Percentiles rank a stretch among this genome's conserved stretches.
Conservation (phyloP, 1,284 basidiomycete species). For the Trametes hirsuta region DNA sequence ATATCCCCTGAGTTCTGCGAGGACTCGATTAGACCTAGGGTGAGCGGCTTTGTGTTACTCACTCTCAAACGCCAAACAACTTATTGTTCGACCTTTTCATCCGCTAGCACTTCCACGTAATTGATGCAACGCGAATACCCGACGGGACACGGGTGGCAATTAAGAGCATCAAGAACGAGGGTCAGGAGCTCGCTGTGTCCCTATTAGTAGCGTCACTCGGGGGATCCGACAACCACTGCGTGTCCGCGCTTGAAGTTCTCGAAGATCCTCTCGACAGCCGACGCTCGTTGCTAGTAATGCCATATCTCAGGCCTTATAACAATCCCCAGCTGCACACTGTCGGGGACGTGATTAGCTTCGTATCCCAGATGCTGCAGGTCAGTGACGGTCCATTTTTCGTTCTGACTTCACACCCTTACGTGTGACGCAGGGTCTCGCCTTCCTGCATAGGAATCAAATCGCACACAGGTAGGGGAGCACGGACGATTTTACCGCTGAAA, state of each 20-base stretch:
- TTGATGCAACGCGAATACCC: too few species aligned
- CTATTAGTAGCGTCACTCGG: background rate
- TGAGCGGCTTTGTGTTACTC: background rate
- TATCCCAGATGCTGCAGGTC: constrained; percentile 32
- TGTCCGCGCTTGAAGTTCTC: constrained; percentile 23
- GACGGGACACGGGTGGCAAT: too few species aligned
- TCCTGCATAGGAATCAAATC: constrained; percentile 30
- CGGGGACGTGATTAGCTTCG: constrained; percentile 31
- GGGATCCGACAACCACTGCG: constrained; percentile 19
- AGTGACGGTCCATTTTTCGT: background rate
- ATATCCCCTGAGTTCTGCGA: constrained; percentile 1
- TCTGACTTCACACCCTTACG: too few species aligned
- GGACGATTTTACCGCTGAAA: too few species aligned
- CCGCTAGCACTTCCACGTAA: too few species aligned
- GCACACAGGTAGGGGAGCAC: constrained; percentile 28
- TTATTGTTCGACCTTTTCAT: too few species aligned
- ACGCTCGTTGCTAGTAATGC: constrained; percentile 28
- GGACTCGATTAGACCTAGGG: constrained; percentile 1
- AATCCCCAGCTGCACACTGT: constrained; percentile 24
- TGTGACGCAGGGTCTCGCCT: constrained; percentile 25
- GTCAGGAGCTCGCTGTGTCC: too few species aligned
- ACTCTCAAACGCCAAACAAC: too few species aligned
- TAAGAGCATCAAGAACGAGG: too few species aligned
- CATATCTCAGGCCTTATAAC: constrained; percentile 27
- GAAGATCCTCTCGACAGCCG: constrained; percentile 15